Conservation (phyloP, 108 stramenopile species). For the Conticribra weissflogii region DNA sequence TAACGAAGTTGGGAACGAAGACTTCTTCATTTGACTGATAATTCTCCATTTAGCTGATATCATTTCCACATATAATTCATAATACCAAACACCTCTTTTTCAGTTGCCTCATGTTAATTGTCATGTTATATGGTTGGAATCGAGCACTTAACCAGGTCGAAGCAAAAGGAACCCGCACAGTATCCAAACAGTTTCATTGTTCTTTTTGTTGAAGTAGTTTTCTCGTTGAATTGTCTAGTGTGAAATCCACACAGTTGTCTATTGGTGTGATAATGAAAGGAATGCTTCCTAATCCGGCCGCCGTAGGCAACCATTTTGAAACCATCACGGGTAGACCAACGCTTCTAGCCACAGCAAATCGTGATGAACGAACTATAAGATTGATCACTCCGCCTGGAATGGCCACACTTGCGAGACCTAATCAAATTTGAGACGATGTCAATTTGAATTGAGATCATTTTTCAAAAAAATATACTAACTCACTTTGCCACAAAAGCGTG, state of each 20-base stretch:
- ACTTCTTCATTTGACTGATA: no score
- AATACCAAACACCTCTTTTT: no score
- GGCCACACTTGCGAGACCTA: conserved; percentile 64
- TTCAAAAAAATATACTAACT: background rate
- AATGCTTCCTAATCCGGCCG: conserved; percentile 63
- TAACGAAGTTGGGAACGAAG: no score
- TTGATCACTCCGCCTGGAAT: conserved; percentile 84
- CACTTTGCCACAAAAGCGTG: conserved; percentile 53
- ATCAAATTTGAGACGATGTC: background rate
- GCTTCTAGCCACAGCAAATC: conserved; percentile 60
- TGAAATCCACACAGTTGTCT: conserved; percentile 65
- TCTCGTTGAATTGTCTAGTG: conserved; percentile 70
- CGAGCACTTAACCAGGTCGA: no score
- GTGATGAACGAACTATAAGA: conserved; percentile 66
- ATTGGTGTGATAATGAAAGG: conserved; percentile 81
- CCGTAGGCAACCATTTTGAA: conserved; percentile 75
- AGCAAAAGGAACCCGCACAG: no score
- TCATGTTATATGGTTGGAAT: no score
- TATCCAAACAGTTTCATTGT: background rate
- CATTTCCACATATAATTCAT: no score
- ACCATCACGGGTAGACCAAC: conserved; percentile 56
- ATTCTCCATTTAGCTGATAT: no score
- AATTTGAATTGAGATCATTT: background rate
- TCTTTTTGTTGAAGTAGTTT: conserved; percentile 23
- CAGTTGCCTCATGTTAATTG: no score